A percentile compares a stretch with the other conserved stretches of the same genome.
phyloP scores from a whole-genome alignment of 176 grass and related monocot species.

The Rhynchospora breviuscula region DNA sequence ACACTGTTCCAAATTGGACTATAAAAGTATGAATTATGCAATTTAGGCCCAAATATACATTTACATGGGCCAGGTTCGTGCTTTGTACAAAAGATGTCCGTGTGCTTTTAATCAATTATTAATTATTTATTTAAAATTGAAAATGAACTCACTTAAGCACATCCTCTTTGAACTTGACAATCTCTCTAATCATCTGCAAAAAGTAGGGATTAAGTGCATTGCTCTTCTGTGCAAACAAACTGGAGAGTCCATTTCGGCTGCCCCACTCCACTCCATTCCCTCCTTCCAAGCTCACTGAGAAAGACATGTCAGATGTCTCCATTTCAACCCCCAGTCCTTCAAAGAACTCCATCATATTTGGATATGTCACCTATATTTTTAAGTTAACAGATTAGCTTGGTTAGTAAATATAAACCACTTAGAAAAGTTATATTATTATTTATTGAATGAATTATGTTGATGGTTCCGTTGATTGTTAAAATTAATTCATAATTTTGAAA shows the following conservation, averaged over 20 bases:
- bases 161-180: slow-evolving; percentile 58
- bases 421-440: background rate
- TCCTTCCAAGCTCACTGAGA: slow-evolving; percentile 55
- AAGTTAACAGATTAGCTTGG: background rate
- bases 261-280: slow-evolving; percentile 68
- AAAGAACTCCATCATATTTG: slow-evolving; percentile 86
- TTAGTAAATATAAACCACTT: background rate
- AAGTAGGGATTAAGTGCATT: slow-evolving; percentile 64
- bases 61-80: background rate
- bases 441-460: too few species aligned
- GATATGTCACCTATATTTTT: slow-evolving; percentile 70
- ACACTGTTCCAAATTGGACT: too few species aligned
- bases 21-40: background rate
- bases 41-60: background rate
- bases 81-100: too few species aligned
- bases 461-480: too few species aligned
- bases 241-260: slow-evolving; percentile 50
- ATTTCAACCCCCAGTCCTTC: slow-evolving; percentile 71
- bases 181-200: slow-evolving; percentile 64
- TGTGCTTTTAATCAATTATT: background rate
- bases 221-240: slow-evolving; percentile 66
- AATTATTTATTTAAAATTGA: background rate
- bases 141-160: slow-evolving; percentile 28
- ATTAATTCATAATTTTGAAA: too few species aligned
- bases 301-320: slow-evolving; percentile 85